Evolutionary conservation across 345 rosid genomes (phyloP), one percentile per base, ranked within the genome.

Genomic region (Microthlaspi erraticum): DNA sequence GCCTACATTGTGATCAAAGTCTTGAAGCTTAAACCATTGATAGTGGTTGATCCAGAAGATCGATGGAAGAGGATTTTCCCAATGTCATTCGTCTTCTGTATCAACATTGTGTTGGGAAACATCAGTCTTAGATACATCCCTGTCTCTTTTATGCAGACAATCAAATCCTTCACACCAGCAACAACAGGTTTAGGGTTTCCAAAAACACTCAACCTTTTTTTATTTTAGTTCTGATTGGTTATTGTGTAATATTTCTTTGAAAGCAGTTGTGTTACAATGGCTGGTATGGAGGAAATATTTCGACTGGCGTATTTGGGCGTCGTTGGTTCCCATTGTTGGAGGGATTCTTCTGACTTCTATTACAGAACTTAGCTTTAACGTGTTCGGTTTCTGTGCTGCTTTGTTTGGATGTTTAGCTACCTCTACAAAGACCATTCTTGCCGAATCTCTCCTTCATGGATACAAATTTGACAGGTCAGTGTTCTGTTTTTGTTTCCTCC

Each of bases 61-160:
- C 85, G 89, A 52, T 94, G 98, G 98, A 86, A 84, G 75, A 80
- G 98, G 79, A 94, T 94, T 58, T 94, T 91, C 74, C 98, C 99
- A 11, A 94, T 94, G 99, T 94, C 99, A 3, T 89, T 91, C 37
- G 97, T 94, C 17, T 94, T 94, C 67, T 94, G 99, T 60, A 82
- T 94, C 78, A 94, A 94, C 86, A 94, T 94, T 43, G 99, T 94
- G 64, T 52, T 94, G 73, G 99, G 99, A 58, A 94, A 94, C 64
- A 90, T 94, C 67, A 94, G 99, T 78, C 78, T 94, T 34, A 93
- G 98, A 5, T 94, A 91, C 77, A 94, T 94, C 45, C 99, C 99
- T 5, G 99, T 94, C 68, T 94, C 99, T 3, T 94, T 94, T 78
- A 94, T 94, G 99, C 99, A 94, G 82, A 94, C 99, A 1, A 94